A percentile compares a stretch with the other conserved stretches of the same genome.
Conservation (phyloP, 148 eudicot species). For the Euryodendron excelsum region DNA sequence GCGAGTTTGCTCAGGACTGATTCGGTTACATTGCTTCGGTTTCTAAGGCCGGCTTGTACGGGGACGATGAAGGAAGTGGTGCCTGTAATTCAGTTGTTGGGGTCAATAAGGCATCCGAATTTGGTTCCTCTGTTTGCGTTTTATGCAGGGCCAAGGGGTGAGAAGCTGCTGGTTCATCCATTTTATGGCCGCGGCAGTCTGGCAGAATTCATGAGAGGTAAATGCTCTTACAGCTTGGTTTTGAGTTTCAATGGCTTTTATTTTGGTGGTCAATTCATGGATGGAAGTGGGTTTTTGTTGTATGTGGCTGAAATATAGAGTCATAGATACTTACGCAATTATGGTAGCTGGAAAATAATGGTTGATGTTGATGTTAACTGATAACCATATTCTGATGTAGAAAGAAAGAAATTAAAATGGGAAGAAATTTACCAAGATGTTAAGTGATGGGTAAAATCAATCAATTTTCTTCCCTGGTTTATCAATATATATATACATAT, state of each 20-base stretch:
- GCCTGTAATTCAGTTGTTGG: slow-evolving; percentile 47
- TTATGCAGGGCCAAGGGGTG: slow-evolving; percentile 82
- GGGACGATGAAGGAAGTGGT: slow-evolving; percentile 48
- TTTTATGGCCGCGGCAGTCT: slow-evolving; percentile 55
- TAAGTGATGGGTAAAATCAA: too few relatives aligned
- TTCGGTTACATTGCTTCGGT: slow-evolving; percentile 54
- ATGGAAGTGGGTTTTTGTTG: background rate
- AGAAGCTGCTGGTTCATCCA: slow-evolving; percentile 88
- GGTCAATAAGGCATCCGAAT: slow-evolving; percentile 68
- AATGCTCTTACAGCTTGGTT: background rate
- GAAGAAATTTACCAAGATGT: too few relatives aligned
- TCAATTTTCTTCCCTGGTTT: background rate
- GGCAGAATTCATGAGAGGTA: slow-evolving; percentile 80
- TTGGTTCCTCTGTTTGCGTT: slow-evolving; percentile 79
- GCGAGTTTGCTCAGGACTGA: slow-evolving; percentile 48
- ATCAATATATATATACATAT: too few relatives aligned
- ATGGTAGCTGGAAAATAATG: too few relatives aligned
- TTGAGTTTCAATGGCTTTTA: background rate
- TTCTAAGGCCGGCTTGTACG: slow-evolving; percentile 84
- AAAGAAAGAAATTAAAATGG: too few relatives aligned
- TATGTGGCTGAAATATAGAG: too few relatives aligned
- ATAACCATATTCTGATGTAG: background rate
- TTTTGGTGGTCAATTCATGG: background rate
- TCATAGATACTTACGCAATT: too few relatives aligned
- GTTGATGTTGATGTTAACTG: too few relatives aligned